Base-by-base conservation (phyloP, 192 early-diverging fungal genomes). In the Coemansia sp. region DNA sequence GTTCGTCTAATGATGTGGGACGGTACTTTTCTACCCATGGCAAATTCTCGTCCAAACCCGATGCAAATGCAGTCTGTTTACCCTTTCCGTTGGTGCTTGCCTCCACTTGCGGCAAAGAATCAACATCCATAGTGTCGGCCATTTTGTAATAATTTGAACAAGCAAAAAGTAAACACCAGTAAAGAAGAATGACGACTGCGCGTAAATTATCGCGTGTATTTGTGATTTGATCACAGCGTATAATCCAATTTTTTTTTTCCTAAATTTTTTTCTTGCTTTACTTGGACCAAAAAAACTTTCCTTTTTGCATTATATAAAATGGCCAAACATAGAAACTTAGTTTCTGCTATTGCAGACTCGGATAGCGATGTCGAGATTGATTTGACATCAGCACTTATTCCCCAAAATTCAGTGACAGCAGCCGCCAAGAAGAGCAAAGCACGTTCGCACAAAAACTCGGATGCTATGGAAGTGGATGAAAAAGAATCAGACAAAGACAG, bases 21-120 rank as follows among this genome's bases (percentile, higher is more conserved):
- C 96, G 82, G 67, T 99, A 99, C 62, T 99, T 99, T 69, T 99
- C 96, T 4, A 99, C 92, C 96, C 94, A 79, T 5, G 77, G 77
- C 31, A 79, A 59, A 31, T 57, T 73, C 15, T 79, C 62, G 6
- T 30, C 28, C 11, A 43, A 37, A 23, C 20, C 48, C 4, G 23
- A 35, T 5, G 35, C 44, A 6, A 51, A 36, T 14, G 68, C 77
- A n/a, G 51, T 15, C 51, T 65, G 57, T 51, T 79, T 79, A n/a
- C 70, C 77, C 55, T 79, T 79, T 48, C 50, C 46, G 36, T 35
- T 62, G 5, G 47, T 18, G 45, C 44, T 45, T 5, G 23, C 23
- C n/a, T 45, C 44, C 21, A 15, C n/a, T 16, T 57, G 57, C 13
- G 46, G 54, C 9, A 50, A 21, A 13, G 20, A 33, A 21, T 80